Percentiles rank a stretch among this genome's conserved stretches.
Conservation (phyloP, 495 filamentous ascomycete genomes). For the Neurospora sp. region DNA sequence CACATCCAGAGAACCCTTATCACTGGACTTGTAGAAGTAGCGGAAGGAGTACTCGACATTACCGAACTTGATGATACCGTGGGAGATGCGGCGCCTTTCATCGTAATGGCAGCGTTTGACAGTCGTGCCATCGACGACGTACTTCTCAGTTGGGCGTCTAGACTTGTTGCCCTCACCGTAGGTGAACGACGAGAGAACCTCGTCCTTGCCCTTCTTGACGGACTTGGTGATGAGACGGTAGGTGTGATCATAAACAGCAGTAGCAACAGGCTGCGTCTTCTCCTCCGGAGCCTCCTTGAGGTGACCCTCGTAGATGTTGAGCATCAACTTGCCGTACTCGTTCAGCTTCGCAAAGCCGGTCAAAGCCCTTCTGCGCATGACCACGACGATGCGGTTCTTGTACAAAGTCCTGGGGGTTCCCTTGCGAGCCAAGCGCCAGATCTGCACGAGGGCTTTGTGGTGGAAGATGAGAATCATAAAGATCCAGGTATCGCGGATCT, state of each 20-base stretch:
- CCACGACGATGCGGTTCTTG: slow-evolving; percentile 8
- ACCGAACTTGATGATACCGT: slow-evolving; percentile 7
- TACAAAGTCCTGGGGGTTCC: slow-evolving; percentile 10
- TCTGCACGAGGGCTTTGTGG: slow-evolving; percentile 10
- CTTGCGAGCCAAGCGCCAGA: slow-evolving; percentile 12
- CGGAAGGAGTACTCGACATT: slow-evolving; percentile 8
- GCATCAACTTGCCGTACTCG: not conserved
- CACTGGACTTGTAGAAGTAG: slow-evolving; percentile 14
- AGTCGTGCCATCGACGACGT: not conserved
- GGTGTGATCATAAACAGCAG: slow-evolving; percentile 11
- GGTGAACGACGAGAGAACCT: slow-evolving; percentile 3
- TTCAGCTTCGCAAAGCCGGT: slow-evolving; percentile 10
- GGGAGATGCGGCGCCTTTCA: slow-evolving; percentile 7
- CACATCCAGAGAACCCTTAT: slow-evolving; percentile 8
- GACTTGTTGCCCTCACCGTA: slow-evolving; percentile 4
- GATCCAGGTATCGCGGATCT: slow-evolving; percentile 9
- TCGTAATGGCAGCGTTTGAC: slow-evolving; percentile 12
- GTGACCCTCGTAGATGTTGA: slow-evolving; percentile 8
- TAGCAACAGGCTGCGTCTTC: not conserved
- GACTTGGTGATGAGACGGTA: slow-evolving; percentile 7
- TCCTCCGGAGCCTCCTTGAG: not conserved
- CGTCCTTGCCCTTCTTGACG: not conserved
- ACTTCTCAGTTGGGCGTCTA: slow-evolving; percentile 6
- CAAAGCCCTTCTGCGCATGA: slow-evolving; percentile 7
- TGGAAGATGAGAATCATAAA: slow-evolving; percentile 14